Evolutionary conservation across 2,329 filamentous ascomycete species (phyloP).

Genomic region (Lomentospora prolificans): DNA sequence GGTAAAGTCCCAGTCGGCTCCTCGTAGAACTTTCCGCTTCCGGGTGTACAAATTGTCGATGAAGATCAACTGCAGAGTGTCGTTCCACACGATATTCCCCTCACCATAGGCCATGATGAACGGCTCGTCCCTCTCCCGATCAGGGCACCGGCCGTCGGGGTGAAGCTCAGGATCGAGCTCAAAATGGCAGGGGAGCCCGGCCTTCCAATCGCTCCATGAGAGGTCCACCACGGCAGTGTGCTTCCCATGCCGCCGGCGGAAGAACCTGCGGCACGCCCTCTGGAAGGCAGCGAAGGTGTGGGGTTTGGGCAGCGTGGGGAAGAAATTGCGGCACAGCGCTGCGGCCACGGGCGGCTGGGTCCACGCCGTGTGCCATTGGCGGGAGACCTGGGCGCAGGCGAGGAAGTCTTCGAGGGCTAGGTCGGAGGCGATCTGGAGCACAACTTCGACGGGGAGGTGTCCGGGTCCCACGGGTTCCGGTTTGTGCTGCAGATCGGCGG

Average conservation of each 20-base stretch:
- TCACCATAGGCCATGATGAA: background rate
- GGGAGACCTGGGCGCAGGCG: constrained; percentile 17
- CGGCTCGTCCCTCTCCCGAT: background rate
- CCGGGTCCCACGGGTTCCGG: constrained; percentile 1
- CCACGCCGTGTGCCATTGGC: constrained; percentile 18
- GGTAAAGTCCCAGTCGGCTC: background rate
- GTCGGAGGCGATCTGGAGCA: constrained; percentile 15
- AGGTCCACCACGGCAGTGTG: background rate
- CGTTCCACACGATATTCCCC: background rate
- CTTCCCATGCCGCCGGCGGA: background rate
- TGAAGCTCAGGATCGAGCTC: background rate
- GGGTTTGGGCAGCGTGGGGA: constrained; percentile 16
- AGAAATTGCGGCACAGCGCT: constrained; percentile 16
- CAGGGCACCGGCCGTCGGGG: background rate
- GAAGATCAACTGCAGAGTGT: background rate
- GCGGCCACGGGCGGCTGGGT: constrained; percentile 14
- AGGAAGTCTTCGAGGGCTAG: constrained; percentile 18
- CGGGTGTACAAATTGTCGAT: background rate
- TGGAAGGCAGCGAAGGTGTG: background rate
- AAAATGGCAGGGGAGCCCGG: background rate
- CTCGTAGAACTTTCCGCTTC: background rate
- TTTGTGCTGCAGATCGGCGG: background rate
- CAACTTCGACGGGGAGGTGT: constrained; percentile 19
- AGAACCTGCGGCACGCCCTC: background rate
- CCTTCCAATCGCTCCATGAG: background rate